Evolutionary conservation across 192 early-diverging fungal species (phyloP).

Genomic region (Rhizophagus sp.): DNA sequence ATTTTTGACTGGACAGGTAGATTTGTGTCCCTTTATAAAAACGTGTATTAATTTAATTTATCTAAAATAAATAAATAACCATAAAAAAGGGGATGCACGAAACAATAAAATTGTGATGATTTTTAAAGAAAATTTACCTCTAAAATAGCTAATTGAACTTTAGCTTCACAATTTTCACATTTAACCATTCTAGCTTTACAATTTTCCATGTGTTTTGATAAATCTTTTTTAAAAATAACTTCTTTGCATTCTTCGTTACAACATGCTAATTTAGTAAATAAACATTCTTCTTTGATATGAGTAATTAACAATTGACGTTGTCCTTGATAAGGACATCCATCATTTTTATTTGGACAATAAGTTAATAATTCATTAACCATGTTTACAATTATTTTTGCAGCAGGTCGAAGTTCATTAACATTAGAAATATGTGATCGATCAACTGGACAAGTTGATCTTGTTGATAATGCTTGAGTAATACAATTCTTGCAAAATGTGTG

Average conservation of each 20-base stretch:
- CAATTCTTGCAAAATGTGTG: slow-evolving; percentile 70
- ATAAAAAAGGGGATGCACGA: neutral
- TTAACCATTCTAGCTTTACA: slow-evolving; percentile 55
- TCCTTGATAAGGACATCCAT: slow-evolving; percentile 57
- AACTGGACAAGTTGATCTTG: slow-evolving; percentile 55
- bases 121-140: slow-evolving; percentile 42
- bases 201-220: slow-evolving; percentile 54
- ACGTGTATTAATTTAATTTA: neutral
- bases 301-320: slow-evolving; percentile 57
- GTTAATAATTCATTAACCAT: slow-evolving; percentile 70
- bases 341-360: slow-evolving; percentile 51
- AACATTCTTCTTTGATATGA: slow-evolving; percentile 61
- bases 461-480: slow-evolving; percentile 55
- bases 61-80: neutral
- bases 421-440: slow-evolving; percentile 52
- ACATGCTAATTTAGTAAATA: slow-evolving; percentile 52
- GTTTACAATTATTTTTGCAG: slow-evolving; percentile 59
- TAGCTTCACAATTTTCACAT: slow-evolving; percentile 58
- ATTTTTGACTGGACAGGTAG: slow-evolving; percentile 54
- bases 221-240: slow-evolving; percentile 56
- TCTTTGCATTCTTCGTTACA: slow-evolving; percentile 54
- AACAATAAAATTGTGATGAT: neutral
- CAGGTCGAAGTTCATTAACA: slow-evolving; percentile 44
- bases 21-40: slow-evolving; percentile 49
- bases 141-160: slow-evolving; percentile 48